Conservation (phyloP, 768 basidiomycete genomes). For the Hortiboletus campestris region DNA sequence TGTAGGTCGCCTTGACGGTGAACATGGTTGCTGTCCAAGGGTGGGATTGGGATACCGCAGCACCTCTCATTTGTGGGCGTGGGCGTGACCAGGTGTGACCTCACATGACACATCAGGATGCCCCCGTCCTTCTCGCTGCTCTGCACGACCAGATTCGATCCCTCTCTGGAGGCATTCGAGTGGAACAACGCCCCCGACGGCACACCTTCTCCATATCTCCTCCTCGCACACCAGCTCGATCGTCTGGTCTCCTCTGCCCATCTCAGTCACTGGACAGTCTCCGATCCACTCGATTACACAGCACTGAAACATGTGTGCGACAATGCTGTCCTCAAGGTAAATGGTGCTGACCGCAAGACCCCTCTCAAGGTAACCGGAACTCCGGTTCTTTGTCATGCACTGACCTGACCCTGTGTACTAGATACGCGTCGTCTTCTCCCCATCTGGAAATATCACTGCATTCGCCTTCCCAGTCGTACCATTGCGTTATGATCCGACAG, state of each 20-base stretch:
- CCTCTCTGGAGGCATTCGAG: conserved; percentile 36
- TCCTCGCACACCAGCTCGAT: conserved; percentile 59
- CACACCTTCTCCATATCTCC: conserved; percentile 57
- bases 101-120: conserved; percentile 10
- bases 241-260: conserved; percentile 53
- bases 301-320: conserved; percentile 46
- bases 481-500: conserved; percentile 41
- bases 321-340: conserved; percentile 37
- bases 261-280: conserved; percentile 49
- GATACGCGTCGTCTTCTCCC: conserved; percentile 52
- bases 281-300: conserved; percentile 35
- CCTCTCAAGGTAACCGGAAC: conserved; percentile 25
- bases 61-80: conserved; percentile 16
- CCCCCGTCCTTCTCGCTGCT: conserved; percentile 35
- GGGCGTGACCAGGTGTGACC: conserved; percentile 22
- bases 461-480: conserved; percentile 32
- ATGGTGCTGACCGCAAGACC: background rate
- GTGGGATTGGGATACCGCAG: conserved; percentile 17
- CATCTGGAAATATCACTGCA: conserved; percentile 39
- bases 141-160: conserved; percentile 61
- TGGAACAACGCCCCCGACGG: conserved; percentile 61
- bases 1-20: conserved; percentile 77
- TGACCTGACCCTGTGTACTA: conserved; percentile 22
- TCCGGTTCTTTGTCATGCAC: background rate
- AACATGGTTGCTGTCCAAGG: conserved; percentile 50